These are phyloP conservation scores for Coemansia sp. DNA, from an alignment of 192 early-diverging fungal genomes.

Conservation along the genomic window DNA sequence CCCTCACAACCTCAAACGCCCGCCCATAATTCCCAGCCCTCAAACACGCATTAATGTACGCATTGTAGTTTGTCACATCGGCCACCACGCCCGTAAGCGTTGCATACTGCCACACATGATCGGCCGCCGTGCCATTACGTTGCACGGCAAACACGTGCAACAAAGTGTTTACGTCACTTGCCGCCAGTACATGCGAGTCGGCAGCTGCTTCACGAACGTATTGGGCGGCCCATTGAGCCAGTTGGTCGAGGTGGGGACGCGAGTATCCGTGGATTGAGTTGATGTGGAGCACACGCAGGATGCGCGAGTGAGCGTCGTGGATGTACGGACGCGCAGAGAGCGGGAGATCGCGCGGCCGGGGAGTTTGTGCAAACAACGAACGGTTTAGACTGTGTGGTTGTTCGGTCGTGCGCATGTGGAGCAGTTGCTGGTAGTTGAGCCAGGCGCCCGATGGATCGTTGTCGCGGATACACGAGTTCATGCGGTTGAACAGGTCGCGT, in stretches of 20 bases:
- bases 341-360: neutral
- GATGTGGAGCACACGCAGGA: neutral
- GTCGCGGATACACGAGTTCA: too few species aligned
- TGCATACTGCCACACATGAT: slow-evolving; percentile 37
- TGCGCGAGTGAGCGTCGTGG: neutral
- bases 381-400: too few species aligned
- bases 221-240: neutral
- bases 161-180: slow-evolving; percentile 7
- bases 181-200: neutral
- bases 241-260: neutral
- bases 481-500: too few species aligned
- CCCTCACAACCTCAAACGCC: slow-evolving; percentile 19
- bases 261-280: neutral
- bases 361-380: neutral
- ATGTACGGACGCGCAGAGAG: neutral
- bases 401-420: too few species aligned
- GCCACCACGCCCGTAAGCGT: slow-evolving; percentile 22
- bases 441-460: too few species aligned
- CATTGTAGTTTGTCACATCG: slow-evolving; percentile 32
- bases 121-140: slow-evolving; percentile 9
- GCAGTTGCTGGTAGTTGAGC: too few species aligned
- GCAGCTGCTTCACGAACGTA: slow-evolving; percentile 1
- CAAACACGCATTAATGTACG: slow-evolving; percentile 22
- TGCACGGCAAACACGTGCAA: slow-evolving; percentile 14
- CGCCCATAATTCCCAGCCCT: slow-evolving; percentile 9